Evolutionary conservation across 768 basidiomycete species (phyloP), one percentile per base, ranked within the genome.

Genomic region (Leccinum incarnatum): DNA sequence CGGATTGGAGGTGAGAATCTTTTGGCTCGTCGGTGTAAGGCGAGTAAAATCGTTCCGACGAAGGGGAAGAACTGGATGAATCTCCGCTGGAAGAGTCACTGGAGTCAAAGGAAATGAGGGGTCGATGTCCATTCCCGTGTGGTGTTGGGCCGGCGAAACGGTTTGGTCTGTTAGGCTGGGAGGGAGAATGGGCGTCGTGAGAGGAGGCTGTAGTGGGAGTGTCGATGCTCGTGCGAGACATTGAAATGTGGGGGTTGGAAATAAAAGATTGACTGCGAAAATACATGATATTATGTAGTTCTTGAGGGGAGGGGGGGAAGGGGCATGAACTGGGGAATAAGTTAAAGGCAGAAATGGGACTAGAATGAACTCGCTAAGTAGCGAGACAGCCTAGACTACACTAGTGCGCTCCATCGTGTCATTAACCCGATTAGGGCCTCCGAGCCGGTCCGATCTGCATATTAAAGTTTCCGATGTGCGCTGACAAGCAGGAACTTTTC

Each of bases 81-180:
- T 58, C 62, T 17, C 12, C 57, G 42, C 53, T 50, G 36, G 67
- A 55, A 23, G 63, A 29, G 17, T 60, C 59, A 2, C 51, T 57
- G 40, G 67, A 65, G 61, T 69, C 65, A 0, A 34, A n/a, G 42
- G 58, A 56, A 19, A 49, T 15, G 8, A 49, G 55, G 6, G 37
- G 34, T 11, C 14, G 45, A 53, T 37, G 6, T 5, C 51, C 30
- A 4, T 14, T 17, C 47, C 56, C 56, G 40, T 12, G 23, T 10
- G 51, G 23, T 14, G 51, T 11, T 15, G 53, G 29, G 37, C 10
- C 8, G 7, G 45, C 36, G 15, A 15, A 11, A 14, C 19, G 30
- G 23, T 54, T 40, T 25, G 19, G 10, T 12, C 7, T 42, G 37
- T 2, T 4, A 47, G 58, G 3, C 3, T 40, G 29, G 25, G 23